Evolutionary conservation across 495 filamentous ascomycete genomes (phyloP), one percentile per base, ranked within the genome.

Genomic region (Hyphodiscus hymeniophilus): DNA sequence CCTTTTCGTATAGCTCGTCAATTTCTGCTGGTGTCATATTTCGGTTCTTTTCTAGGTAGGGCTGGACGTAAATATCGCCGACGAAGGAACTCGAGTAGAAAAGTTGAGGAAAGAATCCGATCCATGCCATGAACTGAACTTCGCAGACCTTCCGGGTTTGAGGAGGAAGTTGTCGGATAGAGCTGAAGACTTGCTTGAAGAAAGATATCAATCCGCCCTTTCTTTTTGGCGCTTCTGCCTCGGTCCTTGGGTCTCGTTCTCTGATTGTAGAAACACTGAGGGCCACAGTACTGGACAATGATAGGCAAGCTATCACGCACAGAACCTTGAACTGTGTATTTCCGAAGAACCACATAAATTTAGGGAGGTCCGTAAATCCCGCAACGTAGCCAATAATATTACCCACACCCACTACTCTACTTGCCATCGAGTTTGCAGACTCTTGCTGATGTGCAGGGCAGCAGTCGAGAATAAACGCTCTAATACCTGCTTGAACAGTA

Each of bases 11-110:
- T 1, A 84, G 70, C 38, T 75, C 58, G 53, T 94, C 79, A 46
- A 94, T 74, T 59, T 95, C 77, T 30, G 73, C 75, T 1, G 79
- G 69, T 2, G 83, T 75, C 70, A 95, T 83, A 58, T 88, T 57
- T 2, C 86, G 87, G 55, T 94, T 81, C 41, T 74, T 67, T 52
- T 76, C 74, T 45, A 95, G 83, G 46, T 74, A 82, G 0, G 87
- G 87, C 57, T 94, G 81, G 32, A 84, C 83, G 58, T 94, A 92
- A 44, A 94, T 81, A 61, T 95, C 87, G 43, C 84, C 89, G 57
- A 95, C 82, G 62, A 89, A 95, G 22, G 86, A 92, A 1, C 87
- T 92, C 6, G 88, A 84, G 67, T 95, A 95, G 65, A 90, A 95
- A 0, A 95, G 72, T 68, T 94, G 91, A 15, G 89, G 89, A 58